Percentiles rank a stretch among this genome's conserved stretches.
Evolutionary conservation across 345 rosid species (phyloP).

Genomic region (Trapa incisa): DNA sequence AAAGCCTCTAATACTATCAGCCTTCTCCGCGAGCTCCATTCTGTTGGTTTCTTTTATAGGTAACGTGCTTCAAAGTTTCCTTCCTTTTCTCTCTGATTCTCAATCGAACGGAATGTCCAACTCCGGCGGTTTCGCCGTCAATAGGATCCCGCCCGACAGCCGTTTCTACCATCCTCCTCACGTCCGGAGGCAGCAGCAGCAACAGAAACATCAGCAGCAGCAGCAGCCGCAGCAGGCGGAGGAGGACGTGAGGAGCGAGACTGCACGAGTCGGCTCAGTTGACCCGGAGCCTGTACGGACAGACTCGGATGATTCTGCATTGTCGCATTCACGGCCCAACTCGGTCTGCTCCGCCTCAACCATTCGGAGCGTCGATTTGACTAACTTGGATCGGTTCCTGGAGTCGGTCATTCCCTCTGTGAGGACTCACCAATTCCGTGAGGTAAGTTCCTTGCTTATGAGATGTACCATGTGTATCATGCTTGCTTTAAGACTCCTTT

Average conservation of each 20-base stretch:
- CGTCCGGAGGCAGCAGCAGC: conserved; percentile 7
- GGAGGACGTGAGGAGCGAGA: conserved; percentile 4
- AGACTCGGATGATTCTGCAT: conserved; percentile 26
- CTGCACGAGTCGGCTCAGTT: conserved; percentile 11
- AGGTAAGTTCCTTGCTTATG: conserved; percentile 15
- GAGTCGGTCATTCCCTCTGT: conserved; percentile 41
- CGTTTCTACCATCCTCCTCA: too few species aligned
- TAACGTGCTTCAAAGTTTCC: too few species aligned
- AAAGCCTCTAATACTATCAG: too few species aligned
- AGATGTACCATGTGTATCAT: neutral
- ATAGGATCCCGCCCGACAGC: too few species aligned
- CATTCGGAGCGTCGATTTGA: conserved; percentile 8
- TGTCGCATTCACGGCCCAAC: conserved; percentile 15
- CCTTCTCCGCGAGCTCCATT: too few species aligned
- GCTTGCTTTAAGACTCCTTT: neutral
- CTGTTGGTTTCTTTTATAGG: too few species aligned
- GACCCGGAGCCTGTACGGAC: conserved; percentile 8
- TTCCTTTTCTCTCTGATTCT: too few species aligned
- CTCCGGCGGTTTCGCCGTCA: too few species aligned
- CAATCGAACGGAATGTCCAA: too few species aligned
- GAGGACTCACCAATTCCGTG: conserved; percentile 20
- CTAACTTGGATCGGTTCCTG: conserved; percentile 48
- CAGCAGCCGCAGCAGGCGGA: conserved; percentile 19
- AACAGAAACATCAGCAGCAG: conserved; percentile 14
- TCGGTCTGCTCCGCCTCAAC: conserved; percentile 19